Base-by-base conservation (phyloP, 2,329 filamentous ascomycete species). In the Stachybotrys elegans region DNA sequence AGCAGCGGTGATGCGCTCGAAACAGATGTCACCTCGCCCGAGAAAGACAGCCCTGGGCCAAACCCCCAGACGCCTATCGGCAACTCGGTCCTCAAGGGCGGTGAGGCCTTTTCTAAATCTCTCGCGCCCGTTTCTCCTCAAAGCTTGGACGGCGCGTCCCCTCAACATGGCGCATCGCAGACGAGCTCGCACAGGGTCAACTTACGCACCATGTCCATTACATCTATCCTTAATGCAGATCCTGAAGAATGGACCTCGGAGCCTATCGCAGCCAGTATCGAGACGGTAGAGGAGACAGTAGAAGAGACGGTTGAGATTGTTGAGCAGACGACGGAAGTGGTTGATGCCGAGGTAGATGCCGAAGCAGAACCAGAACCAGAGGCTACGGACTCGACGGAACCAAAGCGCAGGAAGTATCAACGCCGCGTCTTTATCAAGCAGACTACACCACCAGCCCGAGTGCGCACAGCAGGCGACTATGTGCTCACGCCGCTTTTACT, bases 401-500 rank as follows among this genome's bases (percentile, higher is more conserved):
- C 55, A 5, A 63, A 62, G 48, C 60, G 58, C 14, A 54, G 57
- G 27, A 71, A 66, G 43, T 62, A 61, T 21, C 60, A 65, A 47
- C 57, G 57, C 4, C 55, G 58, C 9, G 57, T 58, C 8, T 65
- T 59, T 27, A 55, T 61, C 47, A 66, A 65, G 47, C 56, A 65
- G 40, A 49, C 54, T 4, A 62, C 58, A 13, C 61, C 59, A 20
- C 63, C 61, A 7, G 54, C 61, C 2, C 57, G 57, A 11, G 40
- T 61, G 9, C 83, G 87, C 23, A 68, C 71, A 0, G 84, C 84
- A 0, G 86, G 87, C 1, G 88, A 93, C 65, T 97, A 97, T 66
- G 84, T 88, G 22, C 80, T 92, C 17, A 95, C 89, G 0, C 76
- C 82, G 1, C 73, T 84, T 12, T 75, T 96, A 1, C 79, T 96